These are phyloP conservation scores for Colletotrichum sidae DNA, from an alignment of 2,329 filamentous ascomycete species.

Conservation along the genomic window DNA sequence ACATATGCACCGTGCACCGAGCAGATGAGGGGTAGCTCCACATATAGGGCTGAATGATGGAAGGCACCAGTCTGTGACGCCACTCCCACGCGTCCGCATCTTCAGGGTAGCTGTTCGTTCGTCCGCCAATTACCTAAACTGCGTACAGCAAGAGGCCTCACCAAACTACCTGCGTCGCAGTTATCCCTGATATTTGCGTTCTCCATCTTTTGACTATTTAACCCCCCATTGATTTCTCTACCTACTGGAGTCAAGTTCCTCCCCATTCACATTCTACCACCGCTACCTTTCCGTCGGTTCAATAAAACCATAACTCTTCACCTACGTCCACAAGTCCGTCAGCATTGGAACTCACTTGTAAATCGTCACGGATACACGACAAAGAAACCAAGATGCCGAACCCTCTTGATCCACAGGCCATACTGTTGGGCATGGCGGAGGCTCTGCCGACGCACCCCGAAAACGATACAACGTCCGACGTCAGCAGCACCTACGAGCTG, in stretches of 20 bases:
- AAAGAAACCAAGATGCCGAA: conserved; percentile 40
- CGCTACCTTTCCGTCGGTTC: too few species aligned
- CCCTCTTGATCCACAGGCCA: conserved; percentile 55
- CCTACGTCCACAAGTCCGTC: neutral
- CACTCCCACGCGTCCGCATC: conserved; percentile 22
- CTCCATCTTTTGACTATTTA: too few species aligned
- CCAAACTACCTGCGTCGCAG: too few species aligned
- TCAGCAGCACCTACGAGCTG: conserved; percentile 82
- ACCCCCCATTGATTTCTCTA: too few species aligned
- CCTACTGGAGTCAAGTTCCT: too few species aligned
- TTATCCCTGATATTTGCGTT: too few species aligned
- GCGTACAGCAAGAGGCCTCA: neutral
- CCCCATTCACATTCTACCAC: too few species aligned
- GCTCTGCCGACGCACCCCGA: conserved; percentile 66
- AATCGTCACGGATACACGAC: neutral
- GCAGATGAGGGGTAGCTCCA: conserved; percentile 24
- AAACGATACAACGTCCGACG: conserved; percentile 67
- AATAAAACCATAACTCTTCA: too few species aligned
- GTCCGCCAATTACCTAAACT: neutral
- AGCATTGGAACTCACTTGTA: neutral
- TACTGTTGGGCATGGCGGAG: conserved; percentile 69
- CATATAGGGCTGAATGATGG: conserved; percentile 38
- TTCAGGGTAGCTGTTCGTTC: neutral
- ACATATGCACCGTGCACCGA: too few species aligned
- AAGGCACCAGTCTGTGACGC: conserved; percentile 35